Evolutionary conservation across 176 grass and related monocot genomes (phyloP), one percentile per base, ranked within the genome.

Genomic region (Tillandsia leiboldiana): DNA sequence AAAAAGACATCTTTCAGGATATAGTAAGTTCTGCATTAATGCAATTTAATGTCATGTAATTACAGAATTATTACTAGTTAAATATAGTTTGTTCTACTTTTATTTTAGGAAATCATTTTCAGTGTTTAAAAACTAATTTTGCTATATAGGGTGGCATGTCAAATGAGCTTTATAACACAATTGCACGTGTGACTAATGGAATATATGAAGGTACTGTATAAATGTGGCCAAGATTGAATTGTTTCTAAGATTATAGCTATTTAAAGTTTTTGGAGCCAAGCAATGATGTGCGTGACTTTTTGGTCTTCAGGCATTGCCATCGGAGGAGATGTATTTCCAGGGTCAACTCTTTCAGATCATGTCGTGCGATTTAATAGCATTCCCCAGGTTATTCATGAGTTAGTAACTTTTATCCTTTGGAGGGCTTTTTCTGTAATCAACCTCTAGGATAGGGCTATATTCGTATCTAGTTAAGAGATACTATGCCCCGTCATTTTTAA

Each of bases 311-410:
- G 94, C 63, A 93, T 99, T 78, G 89, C 94, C 50, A 99, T 99
- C 82, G 94, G 90, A 79, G 94, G 94, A 70, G 90, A 99, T 79
- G 94, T 99, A 83, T 99, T 93, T 64, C 94, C 94, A 67, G 90
- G 94, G 12, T 99, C 94, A 79, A 99, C 94, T 86, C 79, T 99
- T 26, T 99, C 94, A 53, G 94, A 99, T 65, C 94, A 99, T 74
- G 84, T 99, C 64, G 57, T 99, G 48, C 87, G 94, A 49, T 99
- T 93, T 83, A 99, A 93, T 74, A 99, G 88, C 77, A 99, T 99
- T 27, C 84, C 94, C 70, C 94, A 99, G 84, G 94, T 99, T 73
- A 77, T 71, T 61, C 20, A 71, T 10, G 3, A 61, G 22, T 18
- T 61, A 20, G 15, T 15, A 23, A 61, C 56, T 9, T 61, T 18